phyloP scores from a whole-genome alignment of 257 asterid species.

The Mitragyna speciosa region DNA sequence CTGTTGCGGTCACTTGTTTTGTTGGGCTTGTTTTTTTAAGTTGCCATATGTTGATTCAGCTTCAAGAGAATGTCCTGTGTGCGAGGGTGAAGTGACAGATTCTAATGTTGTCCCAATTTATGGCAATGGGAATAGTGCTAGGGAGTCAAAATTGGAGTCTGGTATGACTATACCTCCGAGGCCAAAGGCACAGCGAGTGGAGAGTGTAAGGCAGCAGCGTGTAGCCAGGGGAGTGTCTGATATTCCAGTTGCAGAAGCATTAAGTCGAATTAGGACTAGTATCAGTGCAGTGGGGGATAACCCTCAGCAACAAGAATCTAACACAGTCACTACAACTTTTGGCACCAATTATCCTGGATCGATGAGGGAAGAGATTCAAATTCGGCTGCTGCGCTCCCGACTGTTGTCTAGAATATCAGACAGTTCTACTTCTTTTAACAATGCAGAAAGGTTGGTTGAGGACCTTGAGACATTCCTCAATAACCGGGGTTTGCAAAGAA shows the following conservation, averaged over 20 bases:
- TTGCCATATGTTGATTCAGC: constrained; percentile 45
- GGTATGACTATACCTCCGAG: constrained; percentile 48
- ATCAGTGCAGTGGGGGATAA: constrained; percentile 40
- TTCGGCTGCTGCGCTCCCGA: constrained; percentile 48
- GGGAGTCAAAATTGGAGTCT: constrained; percentile 31
- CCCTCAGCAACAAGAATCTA: constrained; percentile 31
- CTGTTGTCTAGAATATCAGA: constrained; percentile 72
- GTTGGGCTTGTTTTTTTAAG: constrained; percentile 62
- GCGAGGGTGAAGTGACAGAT: constrained; percentile 59
- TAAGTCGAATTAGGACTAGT: constrained; percentile 53
- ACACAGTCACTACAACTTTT: constrained; percentile 19
- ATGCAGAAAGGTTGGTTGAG: constrained; percentile 71
- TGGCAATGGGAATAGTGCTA: constrained; percentile 41
- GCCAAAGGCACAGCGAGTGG: constrained; percentile 55
- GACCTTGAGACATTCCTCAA: constrained; percentile 65
- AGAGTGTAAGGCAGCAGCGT: constrained; percentile 51
- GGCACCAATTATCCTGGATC: constrained; percentile 29
- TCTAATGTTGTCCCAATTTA: constrained; percentile 41
- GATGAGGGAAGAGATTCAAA: constrained; percentile 34
- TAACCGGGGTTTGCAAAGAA: constrained; percentile 38
- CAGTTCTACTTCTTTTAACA: constrained; percentile 63
- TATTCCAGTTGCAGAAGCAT: constrained; percentile 54
- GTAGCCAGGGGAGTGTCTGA: constrained; percentile 34
- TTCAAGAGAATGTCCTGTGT: constrained; percentile 54
- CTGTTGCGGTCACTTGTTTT: constrained; percentile 56